Conservation (phyloP, 2,329 filamentous ascomycete species). For the Pseudocercospora pini-densiflorae region DNA sequence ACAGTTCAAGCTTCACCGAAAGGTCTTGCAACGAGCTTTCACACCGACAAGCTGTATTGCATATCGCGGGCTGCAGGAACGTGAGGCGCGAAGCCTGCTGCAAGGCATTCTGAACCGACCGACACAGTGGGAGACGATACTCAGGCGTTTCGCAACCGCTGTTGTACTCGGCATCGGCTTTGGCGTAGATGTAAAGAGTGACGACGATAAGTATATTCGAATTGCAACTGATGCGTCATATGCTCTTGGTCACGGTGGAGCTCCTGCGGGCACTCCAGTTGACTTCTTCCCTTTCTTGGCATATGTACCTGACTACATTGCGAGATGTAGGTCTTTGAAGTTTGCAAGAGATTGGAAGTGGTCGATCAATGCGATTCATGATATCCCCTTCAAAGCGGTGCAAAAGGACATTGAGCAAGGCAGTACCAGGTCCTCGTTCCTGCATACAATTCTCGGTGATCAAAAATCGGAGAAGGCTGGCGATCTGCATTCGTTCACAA, state of each 20-base stretch:
- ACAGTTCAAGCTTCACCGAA: slow-evolving; percentile 48
- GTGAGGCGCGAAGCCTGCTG: slow-evolving; percentile 50
- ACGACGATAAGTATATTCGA: slow-evolving; percentile 50
- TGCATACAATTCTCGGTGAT: slow-evolving; percentile 46
- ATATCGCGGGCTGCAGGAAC: slow-evolving; percentile 50
- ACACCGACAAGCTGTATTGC: slow-evolving; percentile 48
- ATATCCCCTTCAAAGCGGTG: slow-evolving; percentile 46
- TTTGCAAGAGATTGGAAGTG: slow-evolving; percentile 42
- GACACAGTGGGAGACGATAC: slow-evolving; percentile 41
- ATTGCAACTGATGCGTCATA: slow-evolving; percentile 48
- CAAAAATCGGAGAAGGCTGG: slow-evolving; percentile 40
- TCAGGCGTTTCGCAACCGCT: slow-evolving; percentile 46
- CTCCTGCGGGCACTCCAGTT: slow-evolving; percentile 51
- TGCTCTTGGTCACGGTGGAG: slow-evolving; percentile 47
- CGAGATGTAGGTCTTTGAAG: slow-evolving; percentile 34
- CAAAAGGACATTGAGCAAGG: slow-evolving; percentile 41
- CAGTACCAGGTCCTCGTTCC: slow-evolving; percentile 42
- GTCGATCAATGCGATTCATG: slow-evolving; percentile 39
- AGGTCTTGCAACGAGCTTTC: slow-evolving; percentile 49
- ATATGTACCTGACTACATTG: slow-evolving; percentile 47
- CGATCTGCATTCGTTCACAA: slow-evolving; percentile 40
- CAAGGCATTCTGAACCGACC: slow-evolving; percentile 47
- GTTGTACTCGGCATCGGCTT: slow-evolving; percentile 52
- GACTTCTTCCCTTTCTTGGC: slow-evolving; percentile 55
- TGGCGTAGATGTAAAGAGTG: slow-evolving; percentile 51